Base-by-base conservation (phyloP, 2,329 filamentous ascomycete species). In the Diplodia seriata region DNA sequence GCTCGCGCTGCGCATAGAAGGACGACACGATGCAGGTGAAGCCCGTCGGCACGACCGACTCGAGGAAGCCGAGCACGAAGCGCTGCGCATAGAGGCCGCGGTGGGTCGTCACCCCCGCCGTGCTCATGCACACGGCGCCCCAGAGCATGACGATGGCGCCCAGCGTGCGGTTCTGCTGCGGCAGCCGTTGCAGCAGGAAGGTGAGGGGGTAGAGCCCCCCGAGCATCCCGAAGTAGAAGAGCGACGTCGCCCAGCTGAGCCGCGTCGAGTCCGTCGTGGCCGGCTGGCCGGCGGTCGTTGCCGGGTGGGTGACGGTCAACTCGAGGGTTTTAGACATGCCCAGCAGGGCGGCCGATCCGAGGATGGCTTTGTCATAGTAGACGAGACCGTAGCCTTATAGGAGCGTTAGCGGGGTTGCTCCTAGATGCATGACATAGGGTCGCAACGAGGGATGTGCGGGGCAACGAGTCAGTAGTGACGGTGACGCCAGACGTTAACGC, bases 181-280 rank as follows among this genome's bases (percentile, higher is more conserved):
- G 82, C 80, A 92, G 91, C 23, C 86, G 85, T 76, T 93, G 91
- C 1, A 92, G 81, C 0, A 86, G 81, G 69, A 90, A 91, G 0
- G 89, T 89, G 85, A 92, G 88, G 1, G 90, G 91, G 70, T 92
- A 93, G 3, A 91, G 80, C 0, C 91, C 91, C 0, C 86, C 87
- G 2, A 94, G 83, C 89, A 91, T 91, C 47, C 91, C 91, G 71
- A 93, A 92, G 80, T 93, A 93, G 81, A 93, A 93, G 73, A 92
- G 83, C 0, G 89, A 92, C 0, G 90, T 93, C 2, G 91, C 91
- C 91, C 90, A 93, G 71, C 86, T 89, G 33, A 93, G 84, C 12
- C 91, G 85, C 0, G 85, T 84, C 0, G 91, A 93, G 74, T 90
- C 86, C 18, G 85, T 85, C 0, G 85, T 85, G 0, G 85, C 20